phyloP scores from a whole-genome alignment of 148 eudicot species.

The Vaccinium vitisidaea region DNA sequence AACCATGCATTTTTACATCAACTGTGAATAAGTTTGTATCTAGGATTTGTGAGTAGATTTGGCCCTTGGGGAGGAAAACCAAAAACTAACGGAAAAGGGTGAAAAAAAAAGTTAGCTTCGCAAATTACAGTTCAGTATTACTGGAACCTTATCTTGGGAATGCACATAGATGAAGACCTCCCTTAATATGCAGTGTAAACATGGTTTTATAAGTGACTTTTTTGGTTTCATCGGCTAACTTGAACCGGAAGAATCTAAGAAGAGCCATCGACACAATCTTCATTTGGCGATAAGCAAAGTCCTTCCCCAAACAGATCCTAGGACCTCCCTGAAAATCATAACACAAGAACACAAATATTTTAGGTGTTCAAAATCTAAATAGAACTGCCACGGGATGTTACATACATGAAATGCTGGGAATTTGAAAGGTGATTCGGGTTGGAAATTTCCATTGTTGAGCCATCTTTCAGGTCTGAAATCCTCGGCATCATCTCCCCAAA shows the following conservation, averaged over 20 bases:
- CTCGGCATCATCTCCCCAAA: slow-evolving; percentile 85
- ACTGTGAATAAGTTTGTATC: no score
- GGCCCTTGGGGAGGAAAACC: no score
- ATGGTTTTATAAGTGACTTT: slow-evolving; percentile 59
- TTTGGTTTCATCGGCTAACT: slow-evolving; percentile 40
- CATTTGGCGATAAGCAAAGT: slow-evolving; percentile 90
- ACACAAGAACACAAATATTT: background rate
- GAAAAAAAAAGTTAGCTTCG: no score
- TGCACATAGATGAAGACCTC: slow-evolving; percentile 65
- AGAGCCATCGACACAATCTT: slow-evolving; percentile 64
- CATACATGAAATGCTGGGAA: slow-evolving; percentile 69
- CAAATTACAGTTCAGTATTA: no score
- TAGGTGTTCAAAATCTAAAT: no score
- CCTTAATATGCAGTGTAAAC: slow-evolving; percentile 71
- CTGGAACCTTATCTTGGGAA: slow-evolving; percentile 33
- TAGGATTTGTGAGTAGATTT: no score
- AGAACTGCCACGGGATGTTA: background rate
- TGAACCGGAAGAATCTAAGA: slow-evolving; percentile 50
- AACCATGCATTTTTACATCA: no score
- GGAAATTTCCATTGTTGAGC: slow-evolving; percentile 66
- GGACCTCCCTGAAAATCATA: slow-evolving; percentile 61
- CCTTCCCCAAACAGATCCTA: slow-evolving; percentile 67
- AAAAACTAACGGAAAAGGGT: no score
- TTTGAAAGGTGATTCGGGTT: slow-evolving; percentile 79
- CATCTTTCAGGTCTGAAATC: slow-evolving; percentile 84